These are phyloP conservation scores for Nannizziopsis arthrosporioides DNA, from an alignment of 2,329 filamentous ascomycete genomes.

Conservation along the genomic window DNA sequence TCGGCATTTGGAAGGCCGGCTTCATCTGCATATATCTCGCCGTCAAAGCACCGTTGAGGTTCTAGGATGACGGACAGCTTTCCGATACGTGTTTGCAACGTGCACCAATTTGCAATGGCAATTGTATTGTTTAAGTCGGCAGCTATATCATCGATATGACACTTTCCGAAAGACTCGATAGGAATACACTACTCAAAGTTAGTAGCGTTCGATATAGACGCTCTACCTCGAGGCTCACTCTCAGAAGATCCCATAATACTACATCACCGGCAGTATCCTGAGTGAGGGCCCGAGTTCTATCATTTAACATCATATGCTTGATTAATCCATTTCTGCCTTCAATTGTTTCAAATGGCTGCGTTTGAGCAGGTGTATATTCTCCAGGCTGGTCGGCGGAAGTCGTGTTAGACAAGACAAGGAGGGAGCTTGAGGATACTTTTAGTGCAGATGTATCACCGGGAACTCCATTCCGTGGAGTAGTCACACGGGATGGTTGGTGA, in stretches of 20 bases:
- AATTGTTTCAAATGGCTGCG: conserved; percentile 65
- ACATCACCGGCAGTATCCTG: conserved; percentile 93
- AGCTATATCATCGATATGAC: conserved; percentile 84
- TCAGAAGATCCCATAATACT: conserved; percentile 83
- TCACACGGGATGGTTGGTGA: conserved; percentile 38
- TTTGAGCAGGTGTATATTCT: conserved; percentile 51
- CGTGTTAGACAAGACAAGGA: conserved; percentile 74
- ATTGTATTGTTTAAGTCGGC: conserved; percentile 76
- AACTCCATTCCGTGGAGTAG: conserved; percentile 22
- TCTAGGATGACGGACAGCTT: conserved; percentile 83
- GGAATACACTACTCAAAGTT: conserved; percentile 56
- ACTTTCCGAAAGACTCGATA: conserved; percentile 84
- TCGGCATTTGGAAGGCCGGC: conserved; percentile 59
- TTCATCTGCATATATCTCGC: conserved; percentile 93
- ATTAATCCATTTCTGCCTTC: conserved; percentile 92
- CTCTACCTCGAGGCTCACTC: conserved; percentile 42
- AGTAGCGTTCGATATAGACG: conserved; percentile 9
- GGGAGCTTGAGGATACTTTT: conserved; percentile 63
- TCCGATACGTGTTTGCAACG: conserved; percentile 84
- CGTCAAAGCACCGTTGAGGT: conserved; percentile 92
- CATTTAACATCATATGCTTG: conserved; percentile 84
- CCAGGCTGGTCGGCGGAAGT: conserved; percentile 52
- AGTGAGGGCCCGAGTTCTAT: conserved; percentile 77
- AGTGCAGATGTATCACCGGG: conserved; percentile 22
- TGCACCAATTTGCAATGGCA: conserved; percentile 90